Evolutionary conservation across 2,329 filamentous ascomycete genomes (phyloP).

Genomic region (Paraphaeosphaeria minitans): DNA sequence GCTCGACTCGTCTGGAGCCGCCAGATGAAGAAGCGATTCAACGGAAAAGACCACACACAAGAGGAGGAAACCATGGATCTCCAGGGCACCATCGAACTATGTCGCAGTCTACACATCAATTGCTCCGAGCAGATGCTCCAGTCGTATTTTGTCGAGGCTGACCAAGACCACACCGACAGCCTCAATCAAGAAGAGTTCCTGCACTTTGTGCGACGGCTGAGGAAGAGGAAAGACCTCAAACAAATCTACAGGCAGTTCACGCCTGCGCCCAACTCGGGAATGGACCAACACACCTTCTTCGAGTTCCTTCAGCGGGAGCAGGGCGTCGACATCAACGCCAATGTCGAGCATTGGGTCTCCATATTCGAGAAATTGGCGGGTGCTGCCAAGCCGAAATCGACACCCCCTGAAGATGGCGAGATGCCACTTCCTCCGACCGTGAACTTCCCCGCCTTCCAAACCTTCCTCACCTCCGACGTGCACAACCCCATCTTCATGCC

Average conservation of each 20-base stretch:
- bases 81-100: slow-evolving; percentile 78
- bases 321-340: slow-evolving; percentile 72
- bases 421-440: slow-evolving; percentile 62
- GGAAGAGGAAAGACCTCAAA: slow-evolving; percentile 80
- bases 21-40: slow-evolving; percentile 75
- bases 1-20: slow-evolving; percentile 84
- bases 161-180: slow-evolving; percentile 65
- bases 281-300: slow-evolving; percentile 76
- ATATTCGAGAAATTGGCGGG: slow-evolving; percentile 72
- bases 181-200: slow-evolving; percentile 83
- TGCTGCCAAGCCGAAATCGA: slow-evolving; percentile 49
- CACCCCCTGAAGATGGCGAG: slow-evolving; percentile 38
- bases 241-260: slow-evolving; percentile 69
- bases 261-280: slow-evolving; percentile 61
- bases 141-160: slow-evolving; percentile 74
- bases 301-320: slow-evolving; percentile 76
- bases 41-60: slow-evolving; percentile 55
- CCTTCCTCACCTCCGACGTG: slow-evolving; percentile 51
- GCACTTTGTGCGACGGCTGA: slow-evolving; percentile 80
- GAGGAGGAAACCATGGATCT: slow-evolving; percentile 77
- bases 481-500: slow-evolving; percentile 69
- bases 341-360: slow-evolving; percentile 69
- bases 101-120: slow-evolving; percentile 90
- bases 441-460: slow-evolving; percentile 77
- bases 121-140: slow-evolving; percentile 76